Evolutionary conservation across 1,284 basidiomycete genomes (phyloP).

Genomic region (Xerocomus amazonicus): DNA sequence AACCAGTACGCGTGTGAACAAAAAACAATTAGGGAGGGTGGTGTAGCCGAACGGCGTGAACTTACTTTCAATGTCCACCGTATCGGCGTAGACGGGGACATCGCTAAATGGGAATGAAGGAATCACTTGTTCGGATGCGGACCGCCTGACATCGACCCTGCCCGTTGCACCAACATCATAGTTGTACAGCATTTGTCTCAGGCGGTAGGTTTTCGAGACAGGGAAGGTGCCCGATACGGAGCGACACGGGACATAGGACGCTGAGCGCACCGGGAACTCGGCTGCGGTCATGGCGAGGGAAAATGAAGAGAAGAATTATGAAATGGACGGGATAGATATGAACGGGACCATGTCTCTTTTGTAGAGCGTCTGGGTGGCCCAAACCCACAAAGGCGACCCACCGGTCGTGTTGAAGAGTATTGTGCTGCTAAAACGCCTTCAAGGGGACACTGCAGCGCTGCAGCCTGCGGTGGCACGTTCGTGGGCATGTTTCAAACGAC

Average conservation of each 20-base stretch:
- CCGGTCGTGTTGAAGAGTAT: conserved; percentile 2
- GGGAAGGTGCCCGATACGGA: conserved; percentile 28
- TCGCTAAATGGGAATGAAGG: conserved; percentile 31
- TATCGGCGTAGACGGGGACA: conserved; percentile 29
- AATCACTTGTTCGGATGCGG: conserved; percentile 17
- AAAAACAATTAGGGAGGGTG: not conserved
- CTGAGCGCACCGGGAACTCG: conserved; percentile 2
- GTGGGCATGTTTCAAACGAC: not conserved
- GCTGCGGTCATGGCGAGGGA: conserved; percentile 12
- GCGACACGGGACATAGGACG: conserved; percentile 17
- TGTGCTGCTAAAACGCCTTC: not conserved
- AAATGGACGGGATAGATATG: conserved; percentile 1
- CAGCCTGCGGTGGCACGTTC: not conserved
- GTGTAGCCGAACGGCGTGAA: not conserved
- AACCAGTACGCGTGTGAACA: conserved; percentile 1
- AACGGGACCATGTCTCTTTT: conserved; percentile 4
- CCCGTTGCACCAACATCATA: conserved; percentile 3
- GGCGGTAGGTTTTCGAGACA: conserved; percentile 22
- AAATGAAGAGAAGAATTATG: not conserved
- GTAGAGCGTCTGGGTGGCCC: conserved; percentile 15
- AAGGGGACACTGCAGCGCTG: too few relatives aligned
- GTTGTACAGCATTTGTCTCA: conserved; percentile 31
- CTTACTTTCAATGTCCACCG: conserved; percentile 39
- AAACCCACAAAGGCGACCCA: conserved; percentile 5
- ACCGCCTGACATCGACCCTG: not conserved